These are phyloP conservation scores for Ustulina deusta DNA, from an alignment of 2,329 filamentous ascomycete species.

Conservation along the genomic window DNA sequence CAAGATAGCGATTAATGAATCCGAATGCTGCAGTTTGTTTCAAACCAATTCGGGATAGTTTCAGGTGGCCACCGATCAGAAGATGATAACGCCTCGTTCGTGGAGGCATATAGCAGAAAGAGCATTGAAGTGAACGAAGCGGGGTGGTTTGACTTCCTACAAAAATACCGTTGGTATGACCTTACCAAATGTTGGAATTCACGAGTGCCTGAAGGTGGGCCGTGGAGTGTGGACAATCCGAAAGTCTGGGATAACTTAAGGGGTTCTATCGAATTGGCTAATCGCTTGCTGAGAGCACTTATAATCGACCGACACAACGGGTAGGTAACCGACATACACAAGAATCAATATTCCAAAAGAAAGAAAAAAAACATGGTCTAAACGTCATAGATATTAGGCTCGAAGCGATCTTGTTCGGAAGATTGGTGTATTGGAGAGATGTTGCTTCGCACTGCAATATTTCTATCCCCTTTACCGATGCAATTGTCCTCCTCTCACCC, in stretches of 20 bases:
- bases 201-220: conserved; percentile 67
- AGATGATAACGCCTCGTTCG: not conserved
- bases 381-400: not conserved
- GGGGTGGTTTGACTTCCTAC: conserved; percentile 6
- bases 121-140: conserved; percentile 3
- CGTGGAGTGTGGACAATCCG: conserved; percentile 13
- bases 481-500: conserved; percentile 2
- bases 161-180: conserved; percentile 17
- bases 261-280: conserved; percentile 10
- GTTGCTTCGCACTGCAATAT: not conserved
- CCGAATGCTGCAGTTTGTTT: not conserved
- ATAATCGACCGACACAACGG: not conserved
- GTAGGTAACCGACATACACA: not conserved
- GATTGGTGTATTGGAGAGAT: not conserved
- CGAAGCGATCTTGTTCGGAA: conserved; percentile 11
- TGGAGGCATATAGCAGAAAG: not conserved
- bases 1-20: too few relatives aligned
- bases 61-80: not conserved
- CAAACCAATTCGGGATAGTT: not conserved
- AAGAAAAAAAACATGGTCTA: not conserved
- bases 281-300: conserved; percentile 6
- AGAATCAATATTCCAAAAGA: not conserved
- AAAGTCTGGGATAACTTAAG: not conserved
- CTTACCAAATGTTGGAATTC: conserved; percentile 50
- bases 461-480: not conserved